Evolutionary conservation across 345 rosid genomes (phyloP).

Genomic region (Linum trigynum): DNA sequence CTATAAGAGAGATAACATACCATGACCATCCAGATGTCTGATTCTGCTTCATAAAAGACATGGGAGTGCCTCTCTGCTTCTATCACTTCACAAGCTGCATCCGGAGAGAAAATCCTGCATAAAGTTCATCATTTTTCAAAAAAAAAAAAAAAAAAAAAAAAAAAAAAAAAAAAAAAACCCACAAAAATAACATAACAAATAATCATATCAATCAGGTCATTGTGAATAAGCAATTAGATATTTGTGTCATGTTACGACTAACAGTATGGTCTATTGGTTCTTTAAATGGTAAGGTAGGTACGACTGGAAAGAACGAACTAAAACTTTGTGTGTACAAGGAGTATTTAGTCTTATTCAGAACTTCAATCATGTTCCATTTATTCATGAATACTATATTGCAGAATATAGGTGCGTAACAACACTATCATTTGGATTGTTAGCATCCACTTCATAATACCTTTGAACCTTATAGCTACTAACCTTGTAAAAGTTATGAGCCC

Average conservation of each 20-base stretch:
- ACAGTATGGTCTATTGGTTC: too few species aligned
- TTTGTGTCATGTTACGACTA: too few species aligned
- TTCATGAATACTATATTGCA: neutral
- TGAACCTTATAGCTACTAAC: constrained; percentile 22
- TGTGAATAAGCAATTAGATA: neutral
- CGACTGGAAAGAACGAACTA: neutral
- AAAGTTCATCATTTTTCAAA: constrained; percentile 1
- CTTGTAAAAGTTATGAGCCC: constrained; percentile 90
- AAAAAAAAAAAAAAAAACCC: neutral
- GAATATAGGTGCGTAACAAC: neutral
- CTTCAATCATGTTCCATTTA: neutral
- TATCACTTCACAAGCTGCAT: constrained; percentile 88
- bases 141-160: neutral
- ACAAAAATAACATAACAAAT: neutral
- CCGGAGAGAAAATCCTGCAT: constrained; percentile 90
- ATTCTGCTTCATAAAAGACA: constrained; percentile 83
- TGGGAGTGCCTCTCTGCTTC: constrained; percentile 96
- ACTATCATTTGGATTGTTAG: neutral
- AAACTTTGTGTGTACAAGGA: neutral
- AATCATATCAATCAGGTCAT: neutral
- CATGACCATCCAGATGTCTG: constrained; percentile 98
- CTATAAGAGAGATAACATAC: constrained; percentile 25
- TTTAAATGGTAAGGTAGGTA: too few species aligned
- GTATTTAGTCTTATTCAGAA: neutral
- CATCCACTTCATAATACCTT: neutral